A percentile compares a stretch with the other conserved stretches of the same genome.
Conservation (phyloP, 192 early-diverging fungal genomes). For the Pilobolus umbonatus region DNA sequence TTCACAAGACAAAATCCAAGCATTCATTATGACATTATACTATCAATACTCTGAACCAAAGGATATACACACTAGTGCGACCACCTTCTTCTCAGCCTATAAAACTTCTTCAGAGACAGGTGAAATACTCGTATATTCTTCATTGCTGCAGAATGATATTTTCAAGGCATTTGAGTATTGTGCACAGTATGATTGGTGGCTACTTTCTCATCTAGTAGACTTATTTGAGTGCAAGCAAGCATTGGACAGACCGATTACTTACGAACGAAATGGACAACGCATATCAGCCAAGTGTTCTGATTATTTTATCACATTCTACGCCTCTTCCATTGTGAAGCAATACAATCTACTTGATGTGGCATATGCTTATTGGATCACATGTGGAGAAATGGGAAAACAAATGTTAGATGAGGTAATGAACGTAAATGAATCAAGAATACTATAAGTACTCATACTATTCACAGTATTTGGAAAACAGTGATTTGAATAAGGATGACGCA, state of each 20-base stretch:
- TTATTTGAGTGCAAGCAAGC: background rate
- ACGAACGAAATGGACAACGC: background rate
- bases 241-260: background rate
- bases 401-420: background rate
- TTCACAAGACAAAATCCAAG: background rate
- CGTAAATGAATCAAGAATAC: background rate
- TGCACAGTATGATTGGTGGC: conserved; percentile 3
- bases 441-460: background rate
- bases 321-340: background rate
- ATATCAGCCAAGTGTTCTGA: background rate
- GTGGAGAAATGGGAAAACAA: background rate
- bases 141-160: background rate
- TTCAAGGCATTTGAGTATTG: background rate
- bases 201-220: background rate
- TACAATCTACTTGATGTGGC: background rate
- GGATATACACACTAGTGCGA: too few relatives aligned
- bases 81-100: too few relatives aligned
- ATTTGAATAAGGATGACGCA: background rate
- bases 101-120: too few relatives aligned
- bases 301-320: background rate
- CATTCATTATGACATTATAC: background rate
- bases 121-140: too few relatives aligned
- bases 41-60: too few relatives aligned
- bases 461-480: background rate
- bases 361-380: background rate